Evolutionary conservation across 768 basidiomycete species (phyloP), one percentile per base, ranked within the genome.

Genomic region (Lactarius hengduanensis): DNA sequence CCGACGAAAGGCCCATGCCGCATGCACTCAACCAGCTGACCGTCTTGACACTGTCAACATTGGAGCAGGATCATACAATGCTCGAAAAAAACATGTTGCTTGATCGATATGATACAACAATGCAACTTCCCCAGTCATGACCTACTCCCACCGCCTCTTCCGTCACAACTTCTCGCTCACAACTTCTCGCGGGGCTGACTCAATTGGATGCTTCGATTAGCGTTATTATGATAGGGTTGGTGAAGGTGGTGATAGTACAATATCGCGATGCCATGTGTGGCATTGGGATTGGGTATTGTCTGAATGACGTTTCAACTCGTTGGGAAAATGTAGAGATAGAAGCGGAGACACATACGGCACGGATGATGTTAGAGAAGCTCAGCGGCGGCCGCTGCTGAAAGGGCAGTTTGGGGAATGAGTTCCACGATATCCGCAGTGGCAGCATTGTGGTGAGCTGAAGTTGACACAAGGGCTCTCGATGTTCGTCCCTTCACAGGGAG

Each of bases 351-450:
- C 67, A 56, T 45, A 63, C 63, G 26, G 58, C 41, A 69, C 32
- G 7, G 7, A 43, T 18, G 8, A 22, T 16, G 32, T n/a, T 28
- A 55, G 66, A 63, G 55, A 50, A 65, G 72, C 71, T 78, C 62
- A 78, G 77, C 72, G 77, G 64, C 34, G 57, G 70, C 78, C 63
- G 28, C 59, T 61, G 28, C 43, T 80, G 84, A 86, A 87, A 36
- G 86, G 86, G 78, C 86, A 88, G 73, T 76, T 78, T 56, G 83
- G 81, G 16, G 82, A 72, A 67, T 81, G 80, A 9, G 77, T 68
- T 47, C 86, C 86, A 71, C 88, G 85, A 78, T 79, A 85, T 64
- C 86, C 86, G 68, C 88, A 89, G 73, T 88, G 86, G 78, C 86
- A 87, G 76, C 88, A 89, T 73, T 88, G 86, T 61, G 88, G 86